These are phyloP conservation scores for Wickerhamomyces ciferrii DNA, from an alignment of 805 yeast species.

Conservation along the genomic window DNA sequence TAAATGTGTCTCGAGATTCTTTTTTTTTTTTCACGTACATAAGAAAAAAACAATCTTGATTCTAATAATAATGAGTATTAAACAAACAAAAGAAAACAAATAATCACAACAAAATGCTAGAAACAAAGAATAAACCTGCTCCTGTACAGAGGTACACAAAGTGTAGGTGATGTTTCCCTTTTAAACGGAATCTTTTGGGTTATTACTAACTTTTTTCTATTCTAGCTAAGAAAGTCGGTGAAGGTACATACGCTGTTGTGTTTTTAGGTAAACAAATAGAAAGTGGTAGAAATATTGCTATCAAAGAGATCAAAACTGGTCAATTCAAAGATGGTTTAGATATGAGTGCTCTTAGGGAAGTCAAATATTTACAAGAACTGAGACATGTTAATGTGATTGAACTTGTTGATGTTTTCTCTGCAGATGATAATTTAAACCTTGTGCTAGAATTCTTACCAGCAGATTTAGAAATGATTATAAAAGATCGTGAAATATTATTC, in stretches of 20 bases:
- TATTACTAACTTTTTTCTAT: neutral
- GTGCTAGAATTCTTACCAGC: slow-evolving; percentile 93
- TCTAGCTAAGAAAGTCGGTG: slow-evolving; percentile 88
- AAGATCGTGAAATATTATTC: slow-evolving; percentile 71
- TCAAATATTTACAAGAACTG: slow-evolving; percentile 80
- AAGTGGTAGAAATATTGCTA: slow-evolving; percentile 66
- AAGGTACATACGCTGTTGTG: slow-evolving; percentile 98
- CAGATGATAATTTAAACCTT: slow-evolving; percentile 60
- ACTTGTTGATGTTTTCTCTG: slow-evolving; percentile 79
- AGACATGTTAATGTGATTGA: slow-evolving; percentile 80
- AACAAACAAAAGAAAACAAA: neutral
- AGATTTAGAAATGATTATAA: slow-evolving; percentile 85
- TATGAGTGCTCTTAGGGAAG: slow-evolving; percentile 95
- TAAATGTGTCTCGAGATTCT: too few species aligned
- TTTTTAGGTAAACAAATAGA: slow-evolving; percentile 68
- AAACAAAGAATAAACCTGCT: neutral
- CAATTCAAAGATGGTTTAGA: slow-evolving; percentile 94
- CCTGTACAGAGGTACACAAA: slow-evolving; percentile 3
- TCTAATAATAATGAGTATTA: too few species aligned
- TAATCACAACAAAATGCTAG: neutral
- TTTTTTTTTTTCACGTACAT: too few species aligned
- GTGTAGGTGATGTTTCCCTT: neutral
- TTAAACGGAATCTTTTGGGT: neutral
- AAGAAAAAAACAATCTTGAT: too few species aligned
- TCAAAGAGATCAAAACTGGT: slow-evolving; percentile 93